phyloP scores from a whole-genome alignment of 23 red algal genomes.

The Gracilariopsis chorda region DNA sequence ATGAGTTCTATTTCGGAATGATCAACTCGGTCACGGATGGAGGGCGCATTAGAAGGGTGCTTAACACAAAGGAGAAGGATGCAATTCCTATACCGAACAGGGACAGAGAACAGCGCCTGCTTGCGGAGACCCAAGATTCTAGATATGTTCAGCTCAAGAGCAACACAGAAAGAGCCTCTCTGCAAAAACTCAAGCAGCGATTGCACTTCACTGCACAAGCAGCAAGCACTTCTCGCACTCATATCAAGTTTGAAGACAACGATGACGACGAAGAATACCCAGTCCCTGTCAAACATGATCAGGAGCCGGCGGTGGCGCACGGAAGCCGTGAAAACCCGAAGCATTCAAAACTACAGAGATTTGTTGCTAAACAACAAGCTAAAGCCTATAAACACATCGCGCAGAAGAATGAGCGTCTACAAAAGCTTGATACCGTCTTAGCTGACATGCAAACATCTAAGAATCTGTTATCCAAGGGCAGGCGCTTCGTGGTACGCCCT shows the following conservation, averaged over 20 bases:
- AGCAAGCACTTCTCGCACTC: neutral
- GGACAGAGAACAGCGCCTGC: constrained; percentile 20
- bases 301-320: neutral
- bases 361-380: neutral
- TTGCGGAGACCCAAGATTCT: constrained; percentile 60
- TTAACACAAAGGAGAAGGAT: constrained; percentile 31
- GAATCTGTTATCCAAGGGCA: constrained; percentile 51
- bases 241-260: constrained; percentile 30
- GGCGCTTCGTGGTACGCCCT: neutral
- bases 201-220: constrained; percentile 47
- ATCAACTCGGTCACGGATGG: constrained; percentile 8
- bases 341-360: neutral
- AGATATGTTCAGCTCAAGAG: constrained; percentile 58
- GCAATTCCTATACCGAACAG: constrained; percentile 5
- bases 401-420: constrained; percentile 4
- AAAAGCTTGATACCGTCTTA: constrained; percentile 27
- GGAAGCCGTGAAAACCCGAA: neutral
- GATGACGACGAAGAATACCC: constrained; percentile 2
- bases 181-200: constrained; percentile 19
- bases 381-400: constrained; percentile 30
- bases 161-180: constrained; percentile 29
- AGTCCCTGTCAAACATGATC: neutral
- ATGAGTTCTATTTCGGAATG: constrained; percentile 97
- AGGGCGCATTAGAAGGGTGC: constrained; percentile 7
- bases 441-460: constrained; percentile 35